A percentile compares a stretch with the other conserved stretches of the same genome.
Evolutionary conservation across 2,329 filamentous ascomycete species (phyloP).

Genomic region (Claviceps sp.): DNA sequence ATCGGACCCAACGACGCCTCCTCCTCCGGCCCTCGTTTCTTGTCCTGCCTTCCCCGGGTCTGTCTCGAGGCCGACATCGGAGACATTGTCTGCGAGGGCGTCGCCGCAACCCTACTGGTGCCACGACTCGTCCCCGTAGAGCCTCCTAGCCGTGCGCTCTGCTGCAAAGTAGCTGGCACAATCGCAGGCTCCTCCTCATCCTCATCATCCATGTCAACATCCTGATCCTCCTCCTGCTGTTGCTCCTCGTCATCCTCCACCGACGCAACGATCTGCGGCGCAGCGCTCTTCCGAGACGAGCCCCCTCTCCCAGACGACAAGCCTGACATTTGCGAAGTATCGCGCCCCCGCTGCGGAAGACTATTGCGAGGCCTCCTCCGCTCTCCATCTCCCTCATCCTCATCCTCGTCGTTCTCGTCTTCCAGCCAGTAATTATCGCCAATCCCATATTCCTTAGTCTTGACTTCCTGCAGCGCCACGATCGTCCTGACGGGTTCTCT

Average conservation of each 20-base stretch:
- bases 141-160: background rate
- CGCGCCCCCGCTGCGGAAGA: background rate
- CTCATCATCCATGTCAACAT: slow-evolving; percentile 10
- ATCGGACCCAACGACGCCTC: slow-evolving; percentile 16
- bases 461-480: slow-evolving; percentile 57
- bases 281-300: slow-evolving; percentile 9
- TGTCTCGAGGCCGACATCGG: slow-evolving; percentile 15
- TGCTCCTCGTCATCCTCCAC: slow-evolving; percentile 18
- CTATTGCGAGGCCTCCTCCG: background rate
- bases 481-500: slow-evolving; percentile 41
- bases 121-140: slow-evolving; percentile 12
- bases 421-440: slow-evolving; percentile 68
- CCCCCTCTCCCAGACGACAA: background rate
- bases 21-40: slow-evolving; percentile 19
- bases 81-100: slow-evolving; percentile 17
- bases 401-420: slow-evolving; percentile 25
- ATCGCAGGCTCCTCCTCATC: background rate
- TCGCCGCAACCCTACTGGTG: slow-evolving; percentile 10
- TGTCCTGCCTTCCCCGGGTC: slow-evolving; percentile 13
- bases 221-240: slow-evolving; percentile 13
- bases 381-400: slow-evolving; percentile 5
- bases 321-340: background rate
- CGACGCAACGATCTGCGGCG: slow-evolving; percentile 17
- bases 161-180: background rate
- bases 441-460: slow-evolving; percentile 57